A percentile compares a stretch with the other conserved stretches of the same genome.
phyloP scores from a whole-genome alignment of 2,329 filamentous ascomycete genomes.

The Colletotrichum noveboracense region DNA sequence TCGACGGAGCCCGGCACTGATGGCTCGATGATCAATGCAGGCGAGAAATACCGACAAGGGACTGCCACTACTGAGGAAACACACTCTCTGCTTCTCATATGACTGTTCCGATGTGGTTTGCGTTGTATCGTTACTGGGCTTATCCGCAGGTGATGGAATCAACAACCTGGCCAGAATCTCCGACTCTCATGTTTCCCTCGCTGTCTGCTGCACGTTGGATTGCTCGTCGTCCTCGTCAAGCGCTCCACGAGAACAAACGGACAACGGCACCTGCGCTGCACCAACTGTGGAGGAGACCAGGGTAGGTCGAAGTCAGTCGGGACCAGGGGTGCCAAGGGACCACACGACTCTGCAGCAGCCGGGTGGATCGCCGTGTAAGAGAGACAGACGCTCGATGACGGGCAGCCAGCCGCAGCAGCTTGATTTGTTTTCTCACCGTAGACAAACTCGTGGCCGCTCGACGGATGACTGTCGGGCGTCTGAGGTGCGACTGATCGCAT shows the following conservation, averaged over 20 bases:
- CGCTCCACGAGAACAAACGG: neutral
- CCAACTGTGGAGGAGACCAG: neutral
- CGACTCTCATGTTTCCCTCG: neutral
- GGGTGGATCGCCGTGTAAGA: slow-evolving; percentile 12
- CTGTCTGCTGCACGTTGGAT: neutral
- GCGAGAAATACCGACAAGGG: neutral
- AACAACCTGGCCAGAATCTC: neutral
- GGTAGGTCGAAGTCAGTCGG: neutral
- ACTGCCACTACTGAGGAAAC: neutral
- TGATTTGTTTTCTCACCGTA: neutral
- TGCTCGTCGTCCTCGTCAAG: neutral
- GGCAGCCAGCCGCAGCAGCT: neutral
- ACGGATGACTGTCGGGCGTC: neutral
- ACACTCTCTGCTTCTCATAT: neutral
- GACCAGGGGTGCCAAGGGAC: neutral
- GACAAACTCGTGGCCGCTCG: neutral
- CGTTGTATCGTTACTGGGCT: neutral
- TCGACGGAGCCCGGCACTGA: neutral
- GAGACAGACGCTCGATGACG: slow-evolving; percentile 5
- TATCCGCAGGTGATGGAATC: neutral
- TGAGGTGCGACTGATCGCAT: neutral
- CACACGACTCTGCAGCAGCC: slow-evolving; percentile 14
- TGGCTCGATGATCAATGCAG: neutral
- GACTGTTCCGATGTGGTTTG: neutral
- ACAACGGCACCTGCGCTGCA: neutral